phyloP scores from a whole-genome alignment of 257 asterid species.

The Lavandula angustifolia region DNA sequence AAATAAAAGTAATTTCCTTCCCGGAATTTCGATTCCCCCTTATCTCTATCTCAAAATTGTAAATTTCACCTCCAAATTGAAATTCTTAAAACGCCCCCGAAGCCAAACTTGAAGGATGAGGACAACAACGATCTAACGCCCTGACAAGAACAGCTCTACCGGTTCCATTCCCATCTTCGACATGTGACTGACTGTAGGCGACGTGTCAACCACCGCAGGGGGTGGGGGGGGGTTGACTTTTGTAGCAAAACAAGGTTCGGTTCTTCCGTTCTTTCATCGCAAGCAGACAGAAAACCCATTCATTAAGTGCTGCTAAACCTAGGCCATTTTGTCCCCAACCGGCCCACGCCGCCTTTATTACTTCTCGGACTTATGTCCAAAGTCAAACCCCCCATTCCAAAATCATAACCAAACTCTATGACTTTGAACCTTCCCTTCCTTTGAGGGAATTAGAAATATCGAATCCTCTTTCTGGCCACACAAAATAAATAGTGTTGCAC shows the following conservation, averaged over 20 bases:
- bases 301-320: slow-evolving; percentile 44
- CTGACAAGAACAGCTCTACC: slow-evolving; percentile 34
- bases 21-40: too few relatives aligned
- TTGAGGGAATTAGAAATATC: slow-evolving; percentile 35
- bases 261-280: slow-evolving; percentile 29
- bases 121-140: not conserved
- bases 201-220: slow-evolving; percentile 17
- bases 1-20: too few relatives aligned
- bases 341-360: slow-evolving; percentile 35
- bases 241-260: slow-evolving; percentile 42
- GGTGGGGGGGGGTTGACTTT: slow-evolving; percentile 56
- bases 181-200: slow-evolving; percentile 33
- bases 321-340: slow-evolving; percentile 44
- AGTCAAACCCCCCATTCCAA: slow-evolving; percentile 51
- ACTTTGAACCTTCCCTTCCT: slow-evolving; percentile 32
- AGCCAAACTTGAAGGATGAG: too few relatives aligned
- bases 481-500: slow-evolving; percentile 13
- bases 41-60: too few relatives aligned
- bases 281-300: slow-evolving; percentile 37
- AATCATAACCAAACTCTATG: slow-evolving; percentile 1
- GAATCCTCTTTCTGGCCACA: slow-evolving; percentile 11
- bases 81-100: too few relatives aligned
- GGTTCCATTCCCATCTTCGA: slow-evolving; percentile 33
- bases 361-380: slow-evolving; percentile 36
- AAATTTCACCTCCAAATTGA: too few relatives aligned